phyloP scores from a whole-genome alignment of 1,284 basidiomycete genomes.

The Wolfiporia cocos region DNA sequence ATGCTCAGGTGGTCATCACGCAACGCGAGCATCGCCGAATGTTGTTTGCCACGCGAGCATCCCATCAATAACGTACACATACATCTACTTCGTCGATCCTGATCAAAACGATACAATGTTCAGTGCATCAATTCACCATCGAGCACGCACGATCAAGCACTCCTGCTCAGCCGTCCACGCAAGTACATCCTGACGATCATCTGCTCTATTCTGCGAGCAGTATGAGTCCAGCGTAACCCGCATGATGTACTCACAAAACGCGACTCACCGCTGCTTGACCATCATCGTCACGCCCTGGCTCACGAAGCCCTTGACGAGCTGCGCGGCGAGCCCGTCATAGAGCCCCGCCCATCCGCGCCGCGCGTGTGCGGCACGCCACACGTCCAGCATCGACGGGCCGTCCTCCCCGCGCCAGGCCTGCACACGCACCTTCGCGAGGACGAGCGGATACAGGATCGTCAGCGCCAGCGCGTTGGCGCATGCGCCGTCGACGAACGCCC shows the following conservation, averaged over 20 bases:
- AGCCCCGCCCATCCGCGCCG: slow-evolving; percentile 31
- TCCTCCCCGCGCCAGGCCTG: slow-evolving; percentile 28
- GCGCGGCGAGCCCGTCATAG: slow-evolving; percentile 48
- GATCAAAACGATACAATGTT: no score
- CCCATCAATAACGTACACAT: no score
- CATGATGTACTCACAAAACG: neutral
- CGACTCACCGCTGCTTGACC: slow-evolving; percentile 42
- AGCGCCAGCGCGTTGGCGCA: slow-evolving; percentile 38
- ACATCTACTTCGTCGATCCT: no score
- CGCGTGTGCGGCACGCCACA: slow-evolving; percentile 18
- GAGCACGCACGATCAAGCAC: no score
- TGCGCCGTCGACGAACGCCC: slow-evolving; percentile 48
- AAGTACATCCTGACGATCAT: slow-evolving; percentile 6
- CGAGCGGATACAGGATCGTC: slow-evolving; percentile 45
- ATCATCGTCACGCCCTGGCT: slow-evolving; percentile 52
- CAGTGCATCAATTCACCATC: no score
- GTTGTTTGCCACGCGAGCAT: no score
- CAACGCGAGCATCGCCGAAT: no score
- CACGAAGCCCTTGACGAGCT: slow-evolving; percentile 48
- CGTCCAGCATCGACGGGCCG: slow-evolving; percentile 16
- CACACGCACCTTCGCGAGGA: slow-evolving; percentile 51
- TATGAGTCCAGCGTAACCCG: neutral
- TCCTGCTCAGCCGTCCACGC: no score
- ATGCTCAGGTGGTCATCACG: no score
- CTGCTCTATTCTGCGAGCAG: slow-evolving; percentile 5